Conservation (phyloP, 2,329 filamentous ascomycete species). For the Drechslera avenae region DNA sequence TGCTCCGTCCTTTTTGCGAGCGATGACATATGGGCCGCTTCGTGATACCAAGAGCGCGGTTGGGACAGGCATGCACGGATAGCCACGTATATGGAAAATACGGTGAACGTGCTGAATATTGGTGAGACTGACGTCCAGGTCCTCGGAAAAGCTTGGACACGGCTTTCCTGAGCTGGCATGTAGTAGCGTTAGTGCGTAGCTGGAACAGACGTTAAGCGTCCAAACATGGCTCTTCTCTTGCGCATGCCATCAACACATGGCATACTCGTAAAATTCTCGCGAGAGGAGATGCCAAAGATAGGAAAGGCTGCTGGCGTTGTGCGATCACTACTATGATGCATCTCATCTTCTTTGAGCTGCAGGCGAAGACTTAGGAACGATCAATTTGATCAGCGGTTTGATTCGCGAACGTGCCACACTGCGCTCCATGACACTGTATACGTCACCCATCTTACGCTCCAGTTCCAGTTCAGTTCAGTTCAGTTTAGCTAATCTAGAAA, state of each 20-base stretch:
- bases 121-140: not conserved
- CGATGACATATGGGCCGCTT: not conserved
- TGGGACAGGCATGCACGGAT: not conserved
- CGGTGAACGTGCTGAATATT: not conserved
- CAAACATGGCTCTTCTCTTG: not conserved
- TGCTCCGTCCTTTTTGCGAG: not conserved
- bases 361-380: not conserved
- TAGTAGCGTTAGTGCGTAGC: too few species aligned
- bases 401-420: too few species aligned
- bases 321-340: not conserved
- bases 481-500: too few species aligned
- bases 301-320: not conserved
- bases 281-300: not conserved
- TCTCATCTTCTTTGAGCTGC: not conserved
- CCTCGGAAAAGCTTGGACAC: not conserved
- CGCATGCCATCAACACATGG: not conserved
- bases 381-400: not conserved
- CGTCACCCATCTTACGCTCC: too few species aligned
- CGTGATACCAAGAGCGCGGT: not conserved
- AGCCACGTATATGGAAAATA: not conserved
- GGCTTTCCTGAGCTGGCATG: not conserved
- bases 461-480: too few species aligned
- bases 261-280: not conserved
- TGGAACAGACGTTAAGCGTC: not conserved
- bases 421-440: too few species aligned